Evolutionary conservation across 169 alveolate species (phyloP).

Genomic region (Plasmodium gaboni): DNA sequence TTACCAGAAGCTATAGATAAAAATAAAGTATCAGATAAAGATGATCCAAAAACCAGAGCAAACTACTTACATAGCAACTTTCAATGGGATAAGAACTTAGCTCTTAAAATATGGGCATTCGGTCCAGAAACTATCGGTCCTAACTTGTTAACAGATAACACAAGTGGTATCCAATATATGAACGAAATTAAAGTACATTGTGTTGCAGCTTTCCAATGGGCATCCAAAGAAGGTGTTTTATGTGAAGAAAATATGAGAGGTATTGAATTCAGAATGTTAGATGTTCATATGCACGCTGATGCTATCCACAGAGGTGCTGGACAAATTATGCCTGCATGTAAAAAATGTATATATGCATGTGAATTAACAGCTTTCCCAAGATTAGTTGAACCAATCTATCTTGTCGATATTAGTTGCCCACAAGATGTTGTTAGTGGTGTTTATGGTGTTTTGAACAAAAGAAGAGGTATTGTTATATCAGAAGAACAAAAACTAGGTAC

Average conservation of each 20-base stretch:
- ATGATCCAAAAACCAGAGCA: constrained; percentile 97
- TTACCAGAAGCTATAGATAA: constrained; percentile 97
- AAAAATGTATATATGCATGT: constrained; percentile 97
- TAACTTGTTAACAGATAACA: constrained; percentile 96
- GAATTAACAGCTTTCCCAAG: constrained; percentile 98
- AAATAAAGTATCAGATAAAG: constrained; percentile 93
- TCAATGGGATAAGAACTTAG: constrained; percentile 98
- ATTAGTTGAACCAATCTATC: constrained; percentile 98
- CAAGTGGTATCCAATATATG: constrained; percentile 98
- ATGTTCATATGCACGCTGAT: constrained; percentile 99
- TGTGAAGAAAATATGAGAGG: constrained; percentile 99
- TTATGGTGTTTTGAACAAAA: constrained; percentile 96
- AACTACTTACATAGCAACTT: constrained; percentile 93
- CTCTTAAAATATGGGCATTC: constrained; percentile 98
- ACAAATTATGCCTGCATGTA: constrained; percentile 98
- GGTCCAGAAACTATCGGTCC: constrained; percentile 99
- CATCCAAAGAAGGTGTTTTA: constrained; percentile 98
- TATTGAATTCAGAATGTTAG: constrained; percentile 96
- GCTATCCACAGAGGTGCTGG: constrained; percentile 99
- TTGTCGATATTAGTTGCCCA: constrained; percentile 98
- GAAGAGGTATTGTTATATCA: constrained; percentile 98
- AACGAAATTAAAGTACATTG: constrained; percentile 99
- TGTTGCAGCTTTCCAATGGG: constrained; percentile 99
- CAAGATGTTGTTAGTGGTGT: constrained; percentile 98
- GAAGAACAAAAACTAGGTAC: constrained; percentile 99